Evolutionary conservation across 106 monocot genomes (phyloP).

Genomic region (Triglochin maritima): DNA sequence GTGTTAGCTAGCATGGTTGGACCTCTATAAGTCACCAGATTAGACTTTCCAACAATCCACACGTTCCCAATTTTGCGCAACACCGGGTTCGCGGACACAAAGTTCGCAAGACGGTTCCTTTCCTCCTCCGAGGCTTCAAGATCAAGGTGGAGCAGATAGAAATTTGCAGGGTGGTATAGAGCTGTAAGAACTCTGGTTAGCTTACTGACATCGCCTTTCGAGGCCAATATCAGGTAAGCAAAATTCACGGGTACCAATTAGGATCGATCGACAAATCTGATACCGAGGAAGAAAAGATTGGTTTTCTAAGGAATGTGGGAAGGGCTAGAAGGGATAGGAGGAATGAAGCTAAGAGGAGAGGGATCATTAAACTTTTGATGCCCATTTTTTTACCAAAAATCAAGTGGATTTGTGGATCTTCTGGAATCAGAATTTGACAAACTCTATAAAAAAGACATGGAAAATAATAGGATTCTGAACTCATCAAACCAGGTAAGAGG

Average conservation of each 20-base stretch:
- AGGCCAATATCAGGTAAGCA: constrained; percentile 80
- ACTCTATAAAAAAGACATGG: too few species aligned
- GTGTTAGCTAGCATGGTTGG: constrained; percentile 90
- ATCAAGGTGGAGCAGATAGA: constrained; percentile 80
- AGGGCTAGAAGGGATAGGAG: constrained; percentile 56
- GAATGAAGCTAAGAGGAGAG: constrained; percentile 39
- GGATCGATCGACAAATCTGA: neutral
- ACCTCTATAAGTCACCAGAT: constrained; percentile 79
- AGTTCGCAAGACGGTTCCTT: constrained; percentile 15
- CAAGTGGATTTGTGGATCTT: neutral
- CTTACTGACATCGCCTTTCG: constrained; percentile 50
- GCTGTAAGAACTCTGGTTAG: constrained; percentile 43
- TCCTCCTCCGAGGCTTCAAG: constrained; percentile 38
- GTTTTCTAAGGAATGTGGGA: constrained; percentile 27
- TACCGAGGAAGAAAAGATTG: constrained; percentile 2
- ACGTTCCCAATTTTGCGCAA: constrained; percentile 52
- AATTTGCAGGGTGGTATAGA: constrained; percentile 75
- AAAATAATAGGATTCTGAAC: too few species aligned
- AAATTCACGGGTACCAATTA: constrained; percentile 38
- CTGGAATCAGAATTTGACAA: neutral
- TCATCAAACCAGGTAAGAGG: too few species aligned
- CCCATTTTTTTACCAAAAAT: constrained; percentile 25
- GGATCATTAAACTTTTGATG: constrained; percentile 41
- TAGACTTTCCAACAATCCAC: constrained; percentile 50
- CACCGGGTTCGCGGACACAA: constrained; percentile 27